Evolutionary conservation across 305 asterid species (phyloP).

Genomic region (Solanum chacoense): DNA sequence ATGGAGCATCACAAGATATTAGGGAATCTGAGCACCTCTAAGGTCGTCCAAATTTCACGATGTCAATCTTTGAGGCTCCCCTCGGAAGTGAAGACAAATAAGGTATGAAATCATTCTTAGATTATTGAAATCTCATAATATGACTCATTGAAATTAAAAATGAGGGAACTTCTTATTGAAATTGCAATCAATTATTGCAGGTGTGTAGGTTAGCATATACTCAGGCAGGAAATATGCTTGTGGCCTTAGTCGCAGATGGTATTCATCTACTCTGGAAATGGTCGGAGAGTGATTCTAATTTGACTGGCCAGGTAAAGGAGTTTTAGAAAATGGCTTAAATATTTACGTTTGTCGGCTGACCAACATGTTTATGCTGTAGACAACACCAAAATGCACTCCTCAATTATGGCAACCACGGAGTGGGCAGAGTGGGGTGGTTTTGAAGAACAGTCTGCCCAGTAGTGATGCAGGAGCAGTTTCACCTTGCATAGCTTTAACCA

Average conservation of each 20-base stretch:
- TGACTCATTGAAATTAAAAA: neutral
- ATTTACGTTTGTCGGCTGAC: neutral
- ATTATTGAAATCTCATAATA: neutral
- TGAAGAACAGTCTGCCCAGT: conserved; percentile 34
- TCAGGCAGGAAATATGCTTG: conserved; percentile 47
- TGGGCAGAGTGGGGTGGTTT: conserved; percentile 32
- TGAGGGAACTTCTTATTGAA: neutral
- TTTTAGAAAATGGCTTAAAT: neutral
- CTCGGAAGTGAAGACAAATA: conserved; percentile 27
- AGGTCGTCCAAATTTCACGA: conserved; percentile 42
- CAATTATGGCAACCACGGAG: conserved; percentile 40
- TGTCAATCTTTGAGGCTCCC: conserved; percentile 43
- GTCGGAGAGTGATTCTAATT: conserved; percentile 19
- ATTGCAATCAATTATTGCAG: conserved; percentile 26
- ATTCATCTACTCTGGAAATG: conserved; percentile 65
- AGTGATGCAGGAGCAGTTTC: conserved; percentile 14
- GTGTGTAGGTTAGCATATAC: conserved; percentile 63
- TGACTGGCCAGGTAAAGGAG: conserved; percentile 27
- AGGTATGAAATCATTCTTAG: conserved; percentile 24
- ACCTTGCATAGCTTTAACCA: conserved; percentile 50
- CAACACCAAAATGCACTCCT: conserved; percentile 38
- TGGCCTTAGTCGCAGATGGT: conserved; percentile 62
- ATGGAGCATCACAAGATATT: conserved; percentile 11
- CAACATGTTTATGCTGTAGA: conserved; percentile 26
- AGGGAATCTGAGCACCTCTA: conserved; percentile 29